A percentile compares a stretch with the other conserved stretches of the same genome.
phyloP scores from a whole-genome alignment of 768 basidiomycete genomes.

The Termitomyces sp. region DNA sequence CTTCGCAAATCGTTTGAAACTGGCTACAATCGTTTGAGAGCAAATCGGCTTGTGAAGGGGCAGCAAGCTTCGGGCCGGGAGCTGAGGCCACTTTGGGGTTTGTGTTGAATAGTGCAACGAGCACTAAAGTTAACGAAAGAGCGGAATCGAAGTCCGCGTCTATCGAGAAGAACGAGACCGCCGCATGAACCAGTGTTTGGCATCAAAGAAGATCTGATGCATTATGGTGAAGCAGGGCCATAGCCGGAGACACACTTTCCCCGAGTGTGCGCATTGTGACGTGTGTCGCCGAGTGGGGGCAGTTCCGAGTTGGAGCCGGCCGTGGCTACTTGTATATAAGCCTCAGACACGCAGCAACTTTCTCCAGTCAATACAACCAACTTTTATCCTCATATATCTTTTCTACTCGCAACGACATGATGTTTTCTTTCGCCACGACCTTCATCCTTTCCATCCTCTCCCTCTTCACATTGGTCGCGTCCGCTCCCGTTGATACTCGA shows the following conservation, averaged over 20 bases:
- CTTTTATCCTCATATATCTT: background rate
- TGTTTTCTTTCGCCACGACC: constrained; percentile 9
- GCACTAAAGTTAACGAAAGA: constrained; percentile 11
- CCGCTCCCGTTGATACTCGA: constrained; percentile 28
- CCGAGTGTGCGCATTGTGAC: constrained; percentile 1
- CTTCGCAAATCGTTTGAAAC: constrained; percentile 6
- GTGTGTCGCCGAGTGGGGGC: background rate
- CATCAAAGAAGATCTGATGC: constrained; percentile 5
- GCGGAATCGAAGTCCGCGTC: constrained; percentile 8
- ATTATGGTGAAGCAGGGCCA: background rate
- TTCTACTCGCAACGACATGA: constrained; percentile 8
- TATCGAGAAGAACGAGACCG: constrained; percentile 1
- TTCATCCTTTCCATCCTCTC: constrained; percentile 15
- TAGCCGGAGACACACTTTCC: constrained; percentile 9
- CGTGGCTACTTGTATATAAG: constrained; percentile 8
- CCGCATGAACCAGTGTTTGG: background rate
- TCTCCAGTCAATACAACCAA: no score
- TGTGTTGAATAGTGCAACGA: background rate
- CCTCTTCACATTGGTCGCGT: constrained; percentile 20
- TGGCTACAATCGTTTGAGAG: constrained; percentile 6
- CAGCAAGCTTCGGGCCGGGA: background rate
- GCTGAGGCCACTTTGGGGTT: background rate
- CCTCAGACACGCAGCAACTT: constrained; percentile 5
- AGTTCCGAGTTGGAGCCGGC: constrained; percentile 10
- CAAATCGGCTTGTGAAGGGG: background rate